These are phyloP conservation scores for Dactylellina leptospora DNA, from an alignment of 2,329 filamentous ascomycete genomes.

Conservation along the genomic window DNA sequence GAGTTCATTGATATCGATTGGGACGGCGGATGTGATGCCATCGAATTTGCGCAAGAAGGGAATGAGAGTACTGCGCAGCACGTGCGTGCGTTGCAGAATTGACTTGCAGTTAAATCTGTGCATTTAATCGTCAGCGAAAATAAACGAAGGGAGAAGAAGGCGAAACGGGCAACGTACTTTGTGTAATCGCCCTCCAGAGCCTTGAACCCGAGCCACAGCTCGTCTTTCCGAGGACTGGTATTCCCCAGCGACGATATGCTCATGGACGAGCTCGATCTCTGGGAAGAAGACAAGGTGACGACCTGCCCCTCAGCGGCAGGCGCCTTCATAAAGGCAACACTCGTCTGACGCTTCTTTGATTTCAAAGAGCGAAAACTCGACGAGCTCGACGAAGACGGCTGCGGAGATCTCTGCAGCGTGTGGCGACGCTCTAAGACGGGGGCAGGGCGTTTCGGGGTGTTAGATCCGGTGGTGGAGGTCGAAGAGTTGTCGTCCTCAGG, in stretches of 20 bases:
- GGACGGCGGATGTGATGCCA: conserved; percentile 72
- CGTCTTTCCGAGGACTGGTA: conserved; percentile 67
- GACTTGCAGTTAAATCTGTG: conserved; percentile 75
- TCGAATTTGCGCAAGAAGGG: conserved; percentile 79
- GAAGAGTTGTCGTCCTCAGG: conserved; percentile 50
- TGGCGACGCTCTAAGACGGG: conserved; percentile 47
- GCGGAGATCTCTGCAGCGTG: conserved; percentile 37
- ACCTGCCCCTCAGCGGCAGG: conserved; percentile 47
- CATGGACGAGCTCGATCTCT: conserved; percentile 38
- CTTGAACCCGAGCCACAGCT: conserved; percentile 74
- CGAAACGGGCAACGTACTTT: conserved; percentile 64
- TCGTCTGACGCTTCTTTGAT: conserved; percentile 40
- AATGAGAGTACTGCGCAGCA: conserved; percentile 75
- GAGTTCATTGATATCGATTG: conserved; percentile 78
- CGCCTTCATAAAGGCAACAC: conserved; percentile 50
- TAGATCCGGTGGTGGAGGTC: conserved; percentile 43
- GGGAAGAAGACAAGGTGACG: conserved; percentile 44
- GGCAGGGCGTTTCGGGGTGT: conserved; percentile 42
- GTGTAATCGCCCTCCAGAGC: conserved; percentile 74
- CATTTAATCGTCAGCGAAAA: conserved; percentile 11
- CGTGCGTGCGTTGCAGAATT: conserved; percentile 75
- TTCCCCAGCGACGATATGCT: conserved; percentile 41
- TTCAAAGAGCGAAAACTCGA: conserved; percentile 44
- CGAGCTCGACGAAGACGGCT: conserved; percentile 42
- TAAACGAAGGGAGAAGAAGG: conserved; percentile 23